These are phyloP conservation scores for Colletotrichum coccodes DNA, from an alignment of 2,329 filamentous ascomycete genomes.

Conservation along the genomic window DNA sequence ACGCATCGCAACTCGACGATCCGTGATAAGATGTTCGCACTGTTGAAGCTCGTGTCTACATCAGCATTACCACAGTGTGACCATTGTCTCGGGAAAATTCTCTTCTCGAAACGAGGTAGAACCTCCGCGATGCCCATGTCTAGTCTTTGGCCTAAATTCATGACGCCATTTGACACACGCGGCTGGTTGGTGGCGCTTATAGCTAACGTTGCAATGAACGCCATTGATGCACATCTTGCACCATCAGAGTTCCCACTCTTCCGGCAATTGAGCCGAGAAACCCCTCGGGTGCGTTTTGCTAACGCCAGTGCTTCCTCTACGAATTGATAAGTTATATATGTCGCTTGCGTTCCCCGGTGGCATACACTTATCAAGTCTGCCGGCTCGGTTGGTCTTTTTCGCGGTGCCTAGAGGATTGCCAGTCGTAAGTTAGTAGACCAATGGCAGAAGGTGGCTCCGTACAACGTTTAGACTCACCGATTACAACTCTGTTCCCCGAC, in stretches of 20 bases:
- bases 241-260: constrained; percentile 12
- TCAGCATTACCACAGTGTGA: not conserved
- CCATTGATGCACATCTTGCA: constrained; percentile 22
- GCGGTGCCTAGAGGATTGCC: not conserved
- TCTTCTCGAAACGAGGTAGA: constrained; percentile 8
- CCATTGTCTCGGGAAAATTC: not conserved
- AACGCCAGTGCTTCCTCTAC: not conserved
- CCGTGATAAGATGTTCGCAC: constrained; percentile 9
- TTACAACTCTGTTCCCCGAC: too few relatives aligned
- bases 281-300: not conserved
- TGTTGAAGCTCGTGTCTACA: accelerated
- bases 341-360: not conserved
- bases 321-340: not conserved
- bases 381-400: not conserved
- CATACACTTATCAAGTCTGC: not conserved
- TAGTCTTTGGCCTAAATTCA: not conserved
- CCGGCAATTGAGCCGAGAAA: constrained; percentile 14
- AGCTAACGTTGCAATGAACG: constrained; percentile 2
- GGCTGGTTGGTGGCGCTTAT: constrained; percentile 25
- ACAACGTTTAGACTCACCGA: too few relatives aligned
- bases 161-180: not conserved
- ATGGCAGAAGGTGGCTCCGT: too few relatives aligned
- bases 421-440: too few relatives aligned
- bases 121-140: constrained; percentile 16
- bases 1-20: constrained; percentile 8